Evolutionary conservation across 1,139 yeast species (phyloP), one percentile per base, ranked within the genome.

Genomic region (Taphrina flavorubra): DNA sequence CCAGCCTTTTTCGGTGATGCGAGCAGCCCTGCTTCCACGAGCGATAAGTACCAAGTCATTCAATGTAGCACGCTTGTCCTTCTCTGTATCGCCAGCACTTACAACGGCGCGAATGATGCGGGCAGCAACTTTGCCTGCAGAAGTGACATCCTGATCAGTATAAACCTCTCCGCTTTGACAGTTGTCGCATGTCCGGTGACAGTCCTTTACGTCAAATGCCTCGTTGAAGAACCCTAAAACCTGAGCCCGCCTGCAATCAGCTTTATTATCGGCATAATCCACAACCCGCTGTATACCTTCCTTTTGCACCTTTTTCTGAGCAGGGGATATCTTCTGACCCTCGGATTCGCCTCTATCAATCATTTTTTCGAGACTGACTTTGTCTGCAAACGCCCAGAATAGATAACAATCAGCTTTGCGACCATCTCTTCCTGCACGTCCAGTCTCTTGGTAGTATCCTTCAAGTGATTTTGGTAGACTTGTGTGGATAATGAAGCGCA

Each of bases 361-460:
- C 85, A 91, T 84, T 18, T 86, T 82, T 76, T 89, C 92, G 68
- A 92, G 79, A 51, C 86, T 82, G 51, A 74, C 68, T 31, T 78
- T 78, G 79, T 92, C 98, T 71, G 85, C 84, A 77, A 88, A 88
- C 13, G 87, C 83, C 76, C 89, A 94, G 75, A 86, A 94, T 84
- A 94, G 83, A 18, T 90, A 84, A 79, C 98, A 94, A 71, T 87
- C 88, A 1, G 97, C 88, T 59, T 80, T 84, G 4, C 85, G 80
- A 0, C 98, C 97, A 80, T 94, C 99, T 79, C 99, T 85, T 4
- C 99, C 99, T 1, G 98, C 99, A 78, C 99, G 86, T n/a, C 99
- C 99, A 0, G 98, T 92, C 77, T 94, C 99, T 79, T 94, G 99
- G 75, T 94, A 94, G 76, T 94, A 94, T 0, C 98, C 98, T 79